phyloP scores from a whole-genome alignment of 352 stramenopile genomes.

The Globisporangium perplexum region DNA sequence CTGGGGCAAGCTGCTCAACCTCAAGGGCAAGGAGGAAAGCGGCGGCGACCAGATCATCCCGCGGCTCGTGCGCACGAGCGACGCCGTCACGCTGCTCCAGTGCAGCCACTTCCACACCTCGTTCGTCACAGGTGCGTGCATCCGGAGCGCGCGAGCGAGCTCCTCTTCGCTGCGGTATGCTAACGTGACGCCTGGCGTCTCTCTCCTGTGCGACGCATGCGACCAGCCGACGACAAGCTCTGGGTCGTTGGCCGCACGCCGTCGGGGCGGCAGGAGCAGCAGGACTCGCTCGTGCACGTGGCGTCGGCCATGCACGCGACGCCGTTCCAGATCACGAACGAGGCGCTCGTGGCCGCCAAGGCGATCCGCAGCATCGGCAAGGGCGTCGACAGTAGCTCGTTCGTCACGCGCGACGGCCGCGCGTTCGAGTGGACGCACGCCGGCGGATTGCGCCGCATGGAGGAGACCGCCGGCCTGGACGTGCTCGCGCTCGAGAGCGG shows the following conservation, averaged over 20 bases:
- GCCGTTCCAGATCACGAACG: slow-evolving; percentile 62
- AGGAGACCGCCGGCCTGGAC: slow-evolving; percentile 27
- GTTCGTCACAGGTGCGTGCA: slow-evolving; percentile 62
- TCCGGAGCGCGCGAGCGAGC: too few relatives aligned
- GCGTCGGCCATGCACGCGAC: slow-evolving; percentile 64
- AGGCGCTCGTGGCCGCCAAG: slow-evolving; percentile 31
- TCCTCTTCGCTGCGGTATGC: too few relatives aligned
- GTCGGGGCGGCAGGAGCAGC: slow-evolving; percentile 50
- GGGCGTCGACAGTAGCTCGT: slow-evolving; percentile 68
- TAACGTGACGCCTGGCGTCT: too few relatives aligned
- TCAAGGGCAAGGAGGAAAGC: slow-evolving; percentile 51
- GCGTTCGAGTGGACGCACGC: slow-evolving; percentile 76
- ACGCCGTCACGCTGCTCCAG: slow-evolving; percentile 56
- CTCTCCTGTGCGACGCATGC: not conserved
- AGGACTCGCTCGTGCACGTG: slow-evolving; percentile 47
- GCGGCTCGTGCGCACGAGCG: slow-evolving; percentile 61
- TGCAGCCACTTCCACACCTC: slow-evolving; percentile 84
- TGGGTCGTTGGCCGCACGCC: slow-evolving; percentile 77
- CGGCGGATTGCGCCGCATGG: slow-evolving; percentile 39
- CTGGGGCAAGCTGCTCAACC: slow-evolving; percentile 82
- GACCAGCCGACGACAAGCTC: slow-evolving; percentile 61
- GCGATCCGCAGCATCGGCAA: slow-evolving; percentile 64
- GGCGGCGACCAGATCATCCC: slow-evolving; percentile 70
- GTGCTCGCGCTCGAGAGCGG: slow-evolving; percentile 65
- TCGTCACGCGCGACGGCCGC: slow-evolving; percentile 60